Conservation (phyloP, 805 yeast species). For the Candida taoyuanica region DNA sequence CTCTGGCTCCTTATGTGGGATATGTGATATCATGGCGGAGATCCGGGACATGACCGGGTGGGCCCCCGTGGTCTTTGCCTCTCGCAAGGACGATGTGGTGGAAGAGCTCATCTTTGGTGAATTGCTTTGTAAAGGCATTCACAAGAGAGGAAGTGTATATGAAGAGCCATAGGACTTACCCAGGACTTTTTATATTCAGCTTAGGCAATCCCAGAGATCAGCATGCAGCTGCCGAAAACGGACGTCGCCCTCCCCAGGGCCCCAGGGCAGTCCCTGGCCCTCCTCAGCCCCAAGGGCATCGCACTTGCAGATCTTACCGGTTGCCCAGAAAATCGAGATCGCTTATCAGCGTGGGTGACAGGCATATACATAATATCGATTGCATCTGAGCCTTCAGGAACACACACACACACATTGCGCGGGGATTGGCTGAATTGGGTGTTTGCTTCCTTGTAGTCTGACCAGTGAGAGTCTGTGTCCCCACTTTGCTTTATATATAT, state of each 20-base stretch:
- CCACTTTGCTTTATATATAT: no score
- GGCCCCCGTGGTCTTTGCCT: background rate
- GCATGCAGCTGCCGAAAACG: background rate
- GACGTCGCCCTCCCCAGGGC: background rate
- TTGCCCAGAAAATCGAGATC: no score
- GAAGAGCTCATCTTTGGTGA: background rate
- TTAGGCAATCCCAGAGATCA: background rate
- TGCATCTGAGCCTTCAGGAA: no score
- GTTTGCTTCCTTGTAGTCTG: no score
- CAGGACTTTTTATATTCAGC: no score
- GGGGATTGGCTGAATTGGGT: background rate
- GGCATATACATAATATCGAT: no score
- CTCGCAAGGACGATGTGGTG: background rate
- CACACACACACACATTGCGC: background rate
- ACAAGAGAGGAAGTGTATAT: no score
- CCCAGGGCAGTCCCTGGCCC: background rate
- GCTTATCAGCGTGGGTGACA: background rate
- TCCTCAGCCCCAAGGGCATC: background rate
- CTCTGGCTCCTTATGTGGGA: background rate
- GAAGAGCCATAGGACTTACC: no score
- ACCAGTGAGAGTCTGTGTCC: no score
- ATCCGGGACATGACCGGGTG: background rate
- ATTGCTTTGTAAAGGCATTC: no score
- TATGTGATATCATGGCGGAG: conserved; percentile 1
- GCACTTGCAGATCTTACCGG: no score